Evolutionary conservation across 441 rosid species (phyloP).

Genomic region (Brassica hybrid): DNA sequence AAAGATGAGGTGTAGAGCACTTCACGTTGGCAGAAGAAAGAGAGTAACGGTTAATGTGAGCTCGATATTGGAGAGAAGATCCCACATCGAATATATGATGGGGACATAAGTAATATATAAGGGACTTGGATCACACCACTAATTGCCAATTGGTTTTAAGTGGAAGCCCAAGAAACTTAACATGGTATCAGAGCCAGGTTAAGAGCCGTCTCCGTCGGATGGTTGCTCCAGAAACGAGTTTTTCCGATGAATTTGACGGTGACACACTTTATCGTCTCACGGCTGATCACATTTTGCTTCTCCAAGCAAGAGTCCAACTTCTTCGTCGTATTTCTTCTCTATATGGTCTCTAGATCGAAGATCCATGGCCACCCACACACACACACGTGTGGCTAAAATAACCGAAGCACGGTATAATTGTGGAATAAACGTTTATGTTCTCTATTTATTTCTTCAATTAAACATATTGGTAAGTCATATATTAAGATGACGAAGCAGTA

Average conservation of each 20-base stretch:
- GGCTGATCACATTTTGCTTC: slow-evolving; percentile 47
- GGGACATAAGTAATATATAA: too few relatives aligned
- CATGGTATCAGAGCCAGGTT: too few relatives aligned
- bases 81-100: too few relatives aligned
- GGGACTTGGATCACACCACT: too few relatives aligned
- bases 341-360: slow-evolving; percentile 44
- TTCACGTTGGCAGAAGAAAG: slow-evolving; percentile 40
- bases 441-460: slow-evolving; percentile 12
- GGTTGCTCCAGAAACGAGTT: slow-evolving; percentile 38
- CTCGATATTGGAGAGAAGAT: too few relatives aligned
- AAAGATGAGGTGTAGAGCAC: slow-evolving; percentile 39
- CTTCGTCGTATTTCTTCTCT: slow-evolving; percentile 46
- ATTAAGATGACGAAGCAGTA: slow-evolving; percentile 15
- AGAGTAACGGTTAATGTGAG: slow-evolving; percentile 36
- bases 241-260: slow-evolving; percentile 36
- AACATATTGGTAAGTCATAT: slow-evolving; percentile 10
- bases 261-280: slow-evolving; percentile 47
- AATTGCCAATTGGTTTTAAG: too few relatives aligned
- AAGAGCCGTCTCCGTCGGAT: slow-evolving; percentile 43
- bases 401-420: slow-evolving; percentile 25
- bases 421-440: slow-evolving; percentile 18
- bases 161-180: too few relatives aligned
- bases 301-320: slow-evolving; percentile 51
- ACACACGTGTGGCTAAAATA: slow-evolving; percentile 1
- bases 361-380: slow-evolving; percentile 5